Percentiles rank a stretch among this genome's conserved stretches.
Conservation (phyloP, 2,329 filamentous ascomycete species). For the Aquanectria penicillioides region DNA sequence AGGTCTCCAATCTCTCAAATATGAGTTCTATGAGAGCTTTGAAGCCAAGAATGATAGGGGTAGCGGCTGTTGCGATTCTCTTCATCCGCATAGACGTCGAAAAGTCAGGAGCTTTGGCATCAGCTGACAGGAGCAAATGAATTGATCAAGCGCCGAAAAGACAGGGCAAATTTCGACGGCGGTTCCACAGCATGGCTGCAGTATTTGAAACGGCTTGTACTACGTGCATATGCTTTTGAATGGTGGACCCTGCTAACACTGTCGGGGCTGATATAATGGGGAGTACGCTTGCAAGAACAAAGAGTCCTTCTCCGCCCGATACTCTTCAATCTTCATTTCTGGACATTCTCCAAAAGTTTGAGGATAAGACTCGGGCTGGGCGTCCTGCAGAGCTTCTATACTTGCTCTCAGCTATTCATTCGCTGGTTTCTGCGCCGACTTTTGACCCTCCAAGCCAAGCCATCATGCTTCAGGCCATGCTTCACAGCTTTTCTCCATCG, state of each 20-base stretch:
- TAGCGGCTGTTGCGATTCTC: slow-evolving; percentile 17
- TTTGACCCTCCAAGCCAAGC: background rate
- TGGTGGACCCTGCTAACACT: background rate
- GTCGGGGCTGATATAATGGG: slow-evolving; percentile 18
- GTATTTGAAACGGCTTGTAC: slow-evolving; percentile 26
- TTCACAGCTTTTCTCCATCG: slow-evolving; percentile 3
- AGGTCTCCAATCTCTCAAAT: slow-evolving; percentile 5
- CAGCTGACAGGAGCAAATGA: slow-evolving; percentile 18
- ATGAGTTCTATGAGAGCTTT: background rate
- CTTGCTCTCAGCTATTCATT: slow-evolving; percentile 6
- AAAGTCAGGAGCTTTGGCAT: slow-evolving; percentile 15
- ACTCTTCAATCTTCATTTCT: background rate
- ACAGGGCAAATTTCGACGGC: background rate
- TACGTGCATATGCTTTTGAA: background rate
- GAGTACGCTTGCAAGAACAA: slow-evolving; percentile 7
- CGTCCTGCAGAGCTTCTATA: slow-evolving; percentile 22
- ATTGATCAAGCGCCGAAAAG: slow-evolving; percentile 9
- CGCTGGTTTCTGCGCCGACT: background rate
- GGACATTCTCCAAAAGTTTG: slow-evolving; percentile 16
- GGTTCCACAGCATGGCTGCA: slow-evolving; percentile 4
- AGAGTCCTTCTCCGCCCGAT: background rate
- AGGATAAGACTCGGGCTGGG: slow-evolving; percentile 25
- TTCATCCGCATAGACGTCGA: slow-evolving; percentile 24
- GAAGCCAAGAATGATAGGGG: slow-evolving; percentile 1
- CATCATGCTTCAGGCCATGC: background rate